These are phyloP conservation scores for Leishmania braziliensis DNA, from an alignment of 208 protist genomes.

Conservation along the genomic window DNA sequence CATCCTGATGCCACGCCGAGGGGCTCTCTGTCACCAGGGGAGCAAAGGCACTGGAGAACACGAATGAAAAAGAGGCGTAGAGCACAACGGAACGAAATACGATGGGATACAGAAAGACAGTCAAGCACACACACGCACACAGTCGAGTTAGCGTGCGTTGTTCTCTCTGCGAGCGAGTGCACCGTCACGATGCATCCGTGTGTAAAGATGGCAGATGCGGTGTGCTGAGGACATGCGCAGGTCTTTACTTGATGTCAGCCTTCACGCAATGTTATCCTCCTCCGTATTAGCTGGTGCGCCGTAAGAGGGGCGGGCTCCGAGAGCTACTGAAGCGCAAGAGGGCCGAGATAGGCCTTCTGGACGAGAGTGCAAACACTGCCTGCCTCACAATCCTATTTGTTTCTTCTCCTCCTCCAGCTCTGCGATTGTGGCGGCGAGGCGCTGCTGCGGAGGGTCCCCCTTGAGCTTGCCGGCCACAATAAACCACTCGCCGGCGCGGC, in stretches of 20 bases:
- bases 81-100: neutral
- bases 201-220: neutral
- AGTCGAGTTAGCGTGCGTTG: neutral
- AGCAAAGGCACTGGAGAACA: neutral
- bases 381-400: conserved; percentile 20
- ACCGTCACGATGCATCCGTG: neutral
- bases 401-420: conserved; percentile 67
- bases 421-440: conserved; percentile 33
- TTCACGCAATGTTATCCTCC: neutral
- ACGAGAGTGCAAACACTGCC: neutral
- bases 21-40: neutral
- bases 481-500: conserved; percentile 76
- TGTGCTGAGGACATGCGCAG: neutral
- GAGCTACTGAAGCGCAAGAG: neutral
- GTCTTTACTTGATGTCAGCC: neutral
- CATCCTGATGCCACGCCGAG: neutral
- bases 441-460: conserved; percentile 30
- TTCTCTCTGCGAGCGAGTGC: neutral
- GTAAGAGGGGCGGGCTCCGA: neutral
- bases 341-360: neutral
- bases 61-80: neutral
- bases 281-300: neutral
- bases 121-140: neutral
- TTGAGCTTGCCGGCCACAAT: conserved; percentile 74
- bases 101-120: neutral